Evolutionary conservation across 192 early-diverging fungal species (phyloP), one percentile per base, ranked within the genome.

Genomic region (Linnemannia hyalina): DNA sequence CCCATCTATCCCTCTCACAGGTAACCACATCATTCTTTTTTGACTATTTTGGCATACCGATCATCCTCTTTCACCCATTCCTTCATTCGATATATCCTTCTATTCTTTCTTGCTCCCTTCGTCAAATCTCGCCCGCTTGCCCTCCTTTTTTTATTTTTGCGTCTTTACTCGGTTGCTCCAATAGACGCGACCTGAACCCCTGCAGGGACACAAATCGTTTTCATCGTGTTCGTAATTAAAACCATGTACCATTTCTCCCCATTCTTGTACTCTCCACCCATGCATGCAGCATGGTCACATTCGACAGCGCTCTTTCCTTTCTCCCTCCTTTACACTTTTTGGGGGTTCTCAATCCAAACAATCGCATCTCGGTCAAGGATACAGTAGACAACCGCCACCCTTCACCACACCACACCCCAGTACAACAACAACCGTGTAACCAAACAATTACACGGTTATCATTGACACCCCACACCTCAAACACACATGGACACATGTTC

Each of bases 211-310:
- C 6, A 22, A 22, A 52, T 52, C 49, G 15, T 2, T 52, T 52
- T 52, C 16, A 22, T 52, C 4, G 49, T 52, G 15, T 52, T 52
- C 16, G 20, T 22, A 52, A 22, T 52, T 52, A 18, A 52, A 52
- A 1, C 49, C 49, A 5, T 22, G 49, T 52, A 16, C 49, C 49
- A 20, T 52, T 18, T 49, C 16, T 52, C 49, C 15, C 18, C 5
- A 3, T 20, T 52, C 20, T 5, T 52, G 18, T 46, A 20, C 13
- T 52, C 49, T 52, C 49, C 49, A 52, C 49, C 49, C 49, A 20
- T 52, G 49, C 49, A 55, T 74, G 73, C 73, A 54, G 73, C 52
- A 74, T 74, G 35, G 29, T 74, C 10, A 74, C 52, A 55, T 57
- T 74, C 52, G 52, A 74, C 65, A 3, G 6, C 3, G 11, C 46